These are phyloP conservation scores for Bryum argenteum DNA, from an alignment of 225 moss, liverwort and hornwort species.

Conservation along the genomic window DNA sequence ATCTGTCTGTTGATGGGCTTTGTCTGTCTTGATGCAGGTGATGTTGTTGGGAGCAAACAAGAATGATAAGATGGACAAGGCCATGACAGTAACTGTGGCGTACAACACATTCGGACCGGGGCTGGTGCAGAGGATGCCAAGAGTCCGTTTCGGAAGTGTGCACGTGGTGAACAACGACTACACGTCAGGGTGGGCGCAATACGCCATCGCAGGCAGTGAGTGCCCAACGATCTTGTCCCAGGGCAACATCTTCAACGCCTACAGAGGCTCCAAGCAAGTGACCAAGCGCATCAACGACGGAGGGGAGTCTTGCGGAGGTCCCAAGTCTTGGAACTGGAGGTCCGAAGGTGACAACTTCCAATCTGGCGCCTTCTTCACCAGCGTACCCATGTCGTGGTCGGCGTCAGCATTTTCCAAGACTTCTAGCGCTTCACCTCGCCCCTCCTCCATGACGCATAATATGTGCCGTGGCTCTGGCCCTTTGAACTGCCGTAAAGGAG, in stretches of 20 bases:
- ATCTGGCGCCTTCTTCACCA: constrained; percentile 42
- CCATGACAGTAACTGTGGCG: constrained; percentile 35
- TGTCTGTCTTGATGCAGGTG: constrained; percentile 19
- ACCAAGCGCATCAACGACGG: constrained; percentile 51
- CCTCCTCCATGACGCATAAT: not conserved
- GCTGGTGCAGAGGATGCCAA: constrained; percentile 32
- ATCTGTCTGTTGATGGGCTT: too few species aligned
- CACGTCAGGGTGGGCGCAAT: constrained; percentile 40
- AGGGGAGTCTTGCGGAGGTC: constrained; percentile 28
- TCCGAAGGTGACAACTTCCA: constrained; percentile 38
- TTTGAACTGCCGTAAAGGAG: constrained; percentile 22
- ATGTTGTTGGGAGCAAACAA: constrained; percentile 35
- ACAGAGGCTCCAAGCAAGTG: constrained; percentile 38
- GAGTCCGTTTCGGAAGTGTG: constrained; percentile 35
- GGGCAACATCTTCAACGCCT: constrained; percentile 36
- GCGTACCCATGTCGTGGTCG: constrained; percentile 26
- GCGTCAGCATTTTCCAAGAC: constrained; percentile 17
- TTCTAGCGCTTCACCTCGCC: constrained; percentile 25
- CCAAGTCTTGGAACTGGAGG: constrained; percentile 41
- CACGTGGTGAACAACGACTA: constrained; percentile 56
- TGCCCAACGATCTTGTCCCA: constrained; percentile 34
- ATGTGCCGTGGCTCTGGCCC: constrained; percentile 34
- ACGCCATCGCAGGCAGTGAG: constrained; percentile 45
- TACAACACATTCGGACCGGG: constrained; percentile 42
- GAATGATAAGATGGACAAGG: constrained; percentile 33